Conservation (phyloP, 2,329 filamentous ascomycete genomes). For the Leptodontidium sp. region DNA sequence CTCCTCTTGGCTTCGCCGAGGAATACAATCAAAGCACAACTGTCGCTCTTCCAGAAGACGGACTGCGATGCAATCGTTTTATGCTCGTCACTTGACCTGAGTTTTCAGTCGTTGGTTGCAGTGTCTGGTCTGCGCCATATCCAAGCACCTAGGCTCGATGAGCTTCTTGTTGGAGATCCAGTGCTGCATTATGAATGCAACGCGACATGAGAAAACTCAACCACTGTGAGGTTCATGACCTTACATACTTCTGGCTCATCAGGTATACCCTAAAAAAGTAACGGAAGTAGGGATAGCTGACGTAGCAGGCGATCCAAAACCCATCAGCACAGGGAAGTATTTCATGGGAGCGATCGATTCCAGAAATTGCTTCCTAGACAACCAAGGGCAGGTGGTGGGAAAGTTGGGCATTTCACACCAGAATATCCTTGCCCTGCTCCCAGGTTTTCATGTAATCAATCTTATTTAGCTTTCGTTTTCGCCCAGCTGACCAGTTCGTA, state of each 20-base stretch:
- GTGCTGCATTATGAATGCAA: constrained; percentile 36
- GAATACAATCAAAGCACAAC: constrained; percentile 47
- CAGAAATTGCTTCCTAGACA: constrained; percentile 18
- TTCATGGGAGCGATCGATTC: constrained; percentile 49
- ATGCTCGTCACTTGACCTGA: constrained; percentile 16
- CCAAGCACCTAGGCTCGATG: constrained; percentile 44
- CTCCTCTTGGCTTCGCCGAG: constrained; percentile 48
- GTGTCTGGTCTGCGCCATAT: constrained; percentile 33
- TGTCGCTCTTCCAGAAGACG: constrained; percentile 47
- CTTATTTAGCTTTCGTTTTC: not conserved
- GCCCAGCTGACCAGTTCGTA: not conserved
- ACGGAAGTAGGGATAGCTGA: not conserved
- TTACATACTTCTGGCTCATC: constrained; percentile 53
- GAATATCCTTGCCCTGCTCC: constrained; percentile 21
- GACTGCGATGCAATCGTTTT: constrained; percentile 41
- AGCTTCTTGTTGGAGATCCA: constrained; percentile 41
- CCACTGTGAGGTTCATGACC: constrained; percentile 49
- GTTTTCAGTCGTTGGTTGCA: constrained; percentile 16
- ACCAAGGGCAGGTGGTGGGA: constrained; percentile 11
- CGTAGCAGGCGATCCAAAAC: constrained; percentile 52
- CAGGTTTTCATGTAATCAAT: constrained; percentile 32
- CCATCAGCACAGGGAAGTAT: constrained; percentile 49
- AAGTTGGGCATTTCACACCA: not conserved
- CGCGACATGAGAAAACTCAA: constrained; percentile 47
- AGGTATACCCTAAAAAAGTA: not conserved